Evolutionary conservation across 169 alveolate genomes (phyloP), one percentile per base, ranked within the genome.

Genomic region (Plasmodium sp.): DNA sequence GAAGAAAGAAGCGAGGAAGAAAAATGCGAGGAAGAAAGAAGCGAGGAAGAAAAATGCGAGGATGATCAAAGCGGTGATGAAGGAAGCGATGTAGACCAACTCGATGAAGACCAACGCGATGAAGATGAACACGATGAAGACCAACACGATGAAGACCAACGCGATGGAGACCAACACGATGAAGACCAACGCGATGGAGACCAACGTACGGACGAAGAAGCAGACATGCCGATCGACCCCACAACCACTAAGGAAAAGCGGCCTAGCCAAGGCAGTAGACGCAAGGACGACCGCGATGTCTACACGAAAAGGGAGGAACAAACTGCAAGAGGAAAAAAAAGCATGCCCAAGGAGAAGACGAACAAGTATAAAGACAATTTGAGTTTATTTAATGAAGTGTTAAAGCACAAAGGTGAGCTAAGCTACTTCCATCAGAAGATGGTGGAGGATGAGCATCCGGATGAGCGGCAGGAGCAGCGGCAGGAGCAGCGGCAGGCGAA

Each of bases 321-420:
- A n/a, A 81, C 33, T 18, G n/a, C 73, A 81, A 48, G 7, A 45
- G 58, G 18, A 34, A 82, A 54, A 18, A 45, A 16, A 82, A 22
- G 10, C 18, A 22, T 31, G 77, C 33, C 79, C 67, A 58, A 41
- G 33, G 83, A 41, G 12, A 72, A 72, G 33, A 9, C 48, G 36
- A 77, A 77, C 18, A 86, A 56, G 43, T 86, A 86, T 86, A 86
- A 54, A 5, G 48, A 86, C 31, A 86, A 86, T 58, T 77, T 86
- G 45, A 27, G 34, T 71, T 77, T 86, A 77, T 86, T 86, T 77
- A 75, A 86, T 45, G 75, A 86, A 75, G 12, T 86, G 58, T 56
- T 86, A 86, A 86, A 77, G 71, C 81, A 75, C 48, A 86, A 86
- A 75, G 81, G 81, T n/a, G 56, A 86, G 48, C 58, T 86, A 14